Conservation (phyloP, 2,329 filamentous ascomycete species). For the Myrmaecium sp. region DNA sequence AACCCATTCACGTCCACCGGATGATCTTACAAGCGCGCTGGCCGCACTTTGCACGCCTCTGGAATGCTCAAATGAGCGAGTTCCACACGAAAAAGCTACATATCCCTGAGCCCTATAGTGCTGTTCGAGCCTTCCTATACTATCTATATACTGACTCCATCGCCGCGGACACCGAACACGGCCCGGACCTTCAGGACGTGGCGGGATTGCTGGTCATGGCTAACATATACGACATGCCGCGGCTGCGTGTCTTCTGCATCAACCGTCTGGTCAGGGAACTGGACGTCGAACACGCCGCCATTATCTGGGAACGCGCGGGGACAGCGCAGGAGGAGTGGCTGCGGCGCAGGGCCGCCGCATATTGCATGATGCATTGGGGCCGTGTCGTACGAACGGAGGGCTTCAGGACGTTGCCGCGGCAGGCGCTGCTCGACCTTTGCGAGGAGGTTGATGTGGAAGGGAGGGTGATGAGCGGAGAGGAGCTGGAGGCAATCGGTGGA, state of each 20-base stretch:
- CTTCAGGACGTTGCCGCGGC: slow-evolving; percentile 64
- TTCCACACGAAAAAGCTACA: slow-evolving; percentile 97
- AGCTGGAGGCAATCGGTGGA: slow-evolving; percentile 47
- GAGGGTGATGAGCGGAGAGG: slow-evolving; percentile 76
- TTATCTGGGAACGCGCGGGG: slow-evolving; percentile 88
- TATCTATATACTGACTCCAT: slow-evolving; percentile 97
- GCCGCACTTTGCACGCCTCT: slow-evolving; percentile 89
- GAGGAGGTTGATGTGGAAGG: slow-evolving; percentile 89
- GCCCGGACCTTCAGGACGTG: slow-evolving; percentile 58
- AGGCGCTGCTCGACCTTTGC: slow-evolving; percentile 74
- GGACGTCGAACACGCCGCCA: slow-evolving; percentile 84
- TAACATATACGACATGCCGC: slow-evolving; percentile 94
- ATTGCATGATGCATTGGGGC: slow-evolving; percentile 90
- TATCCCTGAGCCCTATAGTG: slow-evolving; percentile 87
- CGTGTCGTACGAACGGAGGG: slow-evolving; percentile 78
- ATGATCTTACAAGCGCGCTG: slow-evolving; percentile 88
- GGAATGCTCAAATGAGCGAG: slow-evolving; percentile 88
- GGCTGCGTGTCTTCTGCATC: slow-evolving; percentile 77
- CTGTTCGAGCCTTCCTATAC: slow-evolving; percentile 86
- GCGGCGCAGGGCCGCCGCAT: slow-evolving; percentile 68
- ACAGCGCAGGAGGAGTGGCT: slow-evolving; percentile 89
- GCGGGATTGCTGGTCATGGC: slow-evolving; percentile 93
- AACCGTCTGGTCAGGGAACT: slow-evolving; percentile 80
- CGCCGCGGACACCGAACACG: slow-evolving; percentile 23
- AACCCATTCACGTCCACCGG: slow-evolving; percentile 84